Percentiles rank a stretch among this genome's conserved stretches.
Evolutionary conservation across 306 rosid species (phyloP).

Genomic region (Lotus japonicus): DNA sequence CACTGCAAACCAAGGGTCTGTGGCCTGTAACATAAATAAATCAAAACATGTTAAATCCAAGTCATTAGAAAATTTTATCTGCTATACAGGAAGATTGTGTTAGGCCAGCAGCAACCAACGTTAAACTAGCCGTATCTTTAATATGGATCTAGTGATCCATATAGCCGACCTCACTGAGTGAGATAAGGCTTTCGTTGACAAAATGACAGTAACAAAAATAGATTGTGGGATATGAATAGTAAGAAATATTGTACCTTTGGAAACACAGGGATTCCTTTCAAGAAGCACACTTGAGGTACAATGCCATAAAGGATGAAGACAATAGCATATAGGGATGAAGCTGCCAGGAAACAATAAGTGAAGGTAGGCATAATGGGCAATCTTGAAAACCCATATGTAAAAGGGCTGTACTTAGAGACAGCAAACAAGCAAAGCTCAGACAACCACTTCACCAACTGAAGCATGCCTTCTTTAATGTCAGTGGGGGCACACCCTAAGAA

Average conservation of each 20-base stretch:
- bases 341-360: constrained; percentile 20
- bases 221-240: neutral
- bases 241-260: constrained; percentile 20
- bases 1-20: constrained; percentile 44
- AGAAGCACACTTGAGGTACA: constrained; percentile 37
- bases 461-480: constrained; percentile 38
- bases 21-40: constrained; percentile 1
- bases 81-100: neutral
- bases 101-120: too few relatives aligned
- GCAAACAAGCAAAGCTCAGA: constrained; percentile 28
- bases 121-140: too few relatives aligned
- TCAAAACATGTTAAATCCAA: neutral
- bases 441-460: constrained; percentile 33
- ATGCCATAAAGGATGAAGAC: constrained; percentile 30
- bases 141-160: too few relatives aligned
- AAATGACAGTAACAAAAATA: neutral
- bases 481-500: constrained; percentile 39
- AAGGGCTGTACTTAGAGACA: constrained; percentile 30
- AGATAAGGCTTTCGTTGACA: too few relatives aligned
- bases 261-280: constrained; percentile 31
- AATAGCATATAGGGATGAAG: constrained; percentile 18
- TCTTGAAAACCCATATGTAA: constrained; percentile 30
- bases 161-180: too few relatives aligned
- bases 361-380: constrained; percentile 15
- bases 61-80: neutral